A percentile compares a stretch with the other conserved stretches of the same genome.
phyloP scores from a whole-genome alignment of 495 filamentous ascomycete species.

The Neurospora tetraspora region DNA sequence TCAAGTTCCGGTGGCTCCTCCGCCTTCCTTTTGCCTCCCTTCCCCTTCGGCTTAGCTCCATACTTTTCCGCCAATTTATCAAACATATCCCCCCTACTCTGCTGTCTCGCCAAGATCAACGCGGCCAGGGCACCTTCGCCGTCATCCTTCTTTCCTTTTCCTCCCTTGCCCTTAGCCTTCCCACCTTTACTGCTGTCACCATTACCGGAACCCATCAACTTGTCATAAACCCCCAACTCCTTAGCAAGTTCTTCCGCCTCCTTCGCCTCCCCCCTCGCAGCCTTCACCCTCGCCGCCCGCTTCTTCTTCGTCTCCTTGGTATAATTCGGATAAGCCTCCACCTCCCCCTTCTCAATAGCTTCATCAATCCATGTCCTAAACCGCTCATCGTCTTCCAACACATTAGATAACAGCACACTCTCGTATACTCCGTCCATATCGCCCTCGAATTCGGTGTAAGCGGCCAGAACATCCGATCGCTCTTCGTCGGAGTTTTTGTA shows the following conservation, averaged over 20 bases:
- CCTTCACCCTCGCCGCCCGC: conserved; percentile 51
- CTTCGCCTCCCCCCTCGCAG: conserved; percentile 52
- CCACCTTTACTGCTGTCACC: neutral
- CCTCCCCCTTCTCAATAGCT: conserved; percentile 61
- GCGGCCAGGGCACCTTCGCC: conserved; percentile 31
- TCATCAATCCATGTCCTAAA: conserved; percentile 71
- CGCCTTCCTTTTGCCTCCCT: conserved; percentile 41
- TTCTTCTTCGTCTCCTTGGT: conserved; percentile 57
- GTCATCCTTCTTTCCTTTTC: conserved; percentile 33
- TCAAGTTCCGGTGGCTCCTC: conserved; percentile 48
- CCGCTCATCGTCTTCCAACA: conserved; percentile 75
- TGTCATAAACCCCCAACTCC: conserved; percentile 57
- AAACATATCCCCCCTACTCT: conserved; percentile 39
- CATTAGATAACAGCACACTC: conserved; percentile 73
- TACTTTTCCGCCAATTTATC: conserved; percentile 69
- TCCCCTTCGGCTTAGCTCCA: conserved; percentile 30
- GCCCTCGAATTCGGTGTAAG: conserved; percentile 60
- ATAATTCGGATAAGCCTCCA: conserved; percentile 54
- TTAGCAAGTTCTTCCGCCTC: conserved; percentile 67
- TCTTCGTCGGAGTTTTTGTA: conserved; percentile 91
- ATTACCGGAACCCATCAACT: conserved; percentile 30
- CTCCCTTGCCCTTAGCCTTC: conserved; percentile 19
- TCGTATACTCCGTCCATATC: conserved; percentile 69
- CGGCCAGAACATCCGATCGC: conserved; percentile 59
- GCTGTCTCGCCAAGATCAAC: conserved; percentile 32